These are phyloP conservation scores for Pyronema omphalodes DNA, from an alignment of 495 filamentous ascomycete genomes.

Conservation along the genomic window DNA sequence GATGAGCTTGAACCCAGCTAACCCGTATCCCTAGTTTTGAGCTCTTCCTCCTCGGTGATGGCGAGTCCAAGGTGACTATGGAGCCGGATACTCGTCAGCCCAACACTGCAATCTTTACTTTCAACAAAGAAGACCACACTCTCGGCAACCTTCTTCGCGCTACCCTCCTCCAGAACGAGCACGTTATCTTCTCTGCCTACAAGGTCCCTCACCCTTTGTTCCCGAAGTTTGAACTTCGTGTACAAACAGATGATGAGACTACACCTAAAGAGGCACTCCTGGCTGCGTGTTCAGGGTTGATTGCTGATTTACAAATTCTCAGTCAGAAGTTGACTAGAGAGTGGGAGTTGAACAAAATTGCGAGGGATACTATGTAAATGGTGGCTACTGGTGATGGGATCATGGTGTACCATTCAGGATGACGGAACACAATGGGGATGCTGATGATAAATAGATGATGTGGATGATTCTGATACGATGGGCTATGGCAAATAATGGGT, in stretches of 20 bases:
- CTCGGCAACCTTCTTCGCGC: constrained; percentile 73
- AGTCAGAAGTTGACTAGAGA: constrained; percentile 87
- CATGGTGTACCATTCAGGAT: too few species aligned
- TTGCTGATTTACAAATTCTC: constrained; percentile 55
- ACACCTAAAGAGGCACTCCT: constrained; percentile 77
- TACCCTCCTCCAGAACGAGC: constrained; percentile 55
- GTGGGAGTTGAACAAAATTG: constrained; percentile 82
- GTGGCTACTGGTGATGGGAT: too few species aligned
- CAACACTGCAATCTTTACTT: constrained; percentile 70
- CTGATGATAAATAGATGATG: too few species aligned
- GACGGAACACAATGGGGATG: too few species aligned
- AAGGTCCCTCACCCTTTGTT: constrained; percentile 77
- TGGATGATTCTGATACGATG: too few species aligned
- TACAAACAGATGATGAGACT: constrained; percentile 78
- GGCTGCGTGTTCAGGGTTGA: constrained; percentile 54
- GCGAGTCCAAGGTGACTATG: constrained; percentile 83
- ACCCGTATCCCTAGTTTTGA: constrained; percentile 47
- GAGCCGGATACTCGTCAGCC: constrained; percentile 73
- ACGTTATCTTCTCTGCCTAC: constrained; percentile 78
- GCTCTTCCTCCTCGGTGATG: constrained; percentile 64
- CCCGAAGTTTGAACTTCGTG: constrained; percentile 65
- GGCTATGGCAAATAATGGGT: too few species aligned
- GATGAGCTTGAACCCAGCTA: not conserved
- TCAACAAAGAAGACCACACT: constrained; percentile 96
- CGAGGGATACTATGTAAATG: constrained; percentile 28